Conservation (phyloP, 192 early-diverging fungal genomes). For the Powellomyces hirtus region DNA sequence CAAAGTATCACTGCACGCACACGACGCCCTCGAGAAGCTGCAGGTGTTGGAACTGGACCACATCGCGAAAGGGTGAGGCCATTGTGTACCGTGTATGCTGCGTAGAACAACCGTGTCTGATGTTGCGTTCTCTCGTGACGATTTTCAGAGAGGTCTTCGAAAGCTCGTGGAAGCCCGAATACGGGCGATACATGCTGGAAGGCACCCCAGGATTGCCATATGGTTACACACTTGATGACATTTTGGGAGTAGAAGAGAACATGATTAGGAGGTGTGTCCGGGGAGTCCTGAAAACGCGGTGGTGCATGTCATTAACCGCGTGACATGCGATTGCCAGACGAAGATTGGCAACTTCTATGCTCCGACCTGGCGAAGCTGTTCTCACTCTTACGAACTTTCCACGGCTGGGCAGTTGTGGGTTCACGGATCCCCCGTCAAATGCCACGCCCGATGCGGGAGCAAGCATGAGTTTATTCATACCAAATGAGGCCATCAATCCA, state of each 20-base stretch:
- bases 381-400: constrained; percentile 88
- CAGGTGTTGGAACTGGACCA: constrained; percentile 70
- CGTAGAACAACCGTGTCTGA: background rate
- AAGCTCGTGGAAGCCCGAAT: constrained; percentile 93
- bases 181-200: constrained; percentile 96
- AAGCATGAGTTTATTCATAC: constrained; percentile 85
- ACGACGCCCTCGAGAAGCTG: constrained; percentile 73
- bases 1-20: constrained; percentile 74
- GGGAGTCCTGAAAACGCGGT: background rate
- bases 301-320: too few relatives aligned
- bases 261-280: constrained; percentile 60
- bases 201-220: constrained; percentile 91
- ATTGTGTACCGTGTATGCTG: constrained; percentile 7
- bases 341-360: constrained; percentile 55
- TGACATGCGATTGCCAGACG: too few relatives aligned
- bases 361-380: constrained; percentile 72
- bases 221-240: constrained; percentile 74
- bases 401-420: constrained; percentile 77
- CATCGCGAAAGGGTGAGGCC: constrained; percentile 46
- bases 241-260: constrained; percentile 82
- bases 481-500: constrained; percentile 90
- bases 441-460: constrained; percentile 48
- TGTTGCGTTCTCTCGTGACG: background rate
- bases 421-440: constrained; percentile 68
- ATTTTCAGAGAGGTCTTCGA: constrained; percentile 48